Evolutionary conservation across 2,329 filamentous ascomycete genomes (phyloP).

Genomic region (Lomentospora prolificans): DNA sequence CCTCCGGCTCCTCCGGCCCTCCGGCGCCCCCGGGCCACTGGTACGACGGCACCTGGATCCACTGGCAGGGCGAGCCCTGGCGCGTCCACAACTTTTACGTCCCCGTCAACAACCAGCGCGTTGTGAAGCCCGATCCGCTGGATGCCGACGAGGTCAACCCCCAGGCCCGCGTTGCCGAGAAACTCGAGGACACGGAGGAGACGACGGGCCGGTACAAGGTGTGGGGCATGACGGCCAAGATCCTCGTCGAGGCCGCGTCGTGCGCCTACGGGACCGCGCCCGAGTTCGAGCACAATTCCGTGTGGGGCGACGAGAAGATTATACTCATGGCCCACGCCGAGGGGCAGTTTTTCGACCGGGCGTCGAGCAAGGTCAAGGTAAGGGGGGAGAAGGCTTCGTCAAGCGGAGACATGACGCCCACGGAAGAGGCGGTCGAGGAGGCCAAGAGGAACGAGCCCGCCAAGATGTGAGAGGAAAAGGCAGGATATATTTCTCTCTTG

Average conservation of each 20-base stretch:
- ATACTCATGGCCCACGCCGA: constrained; percentile 36
- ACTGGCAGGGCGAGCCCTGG: constrained; percentile 74
- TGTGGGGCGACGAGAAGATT: constrained; percentile 42
- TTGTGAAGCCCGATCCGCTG: constrained; percentile 44
- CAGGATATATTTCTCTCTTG: too few relatives aligned
- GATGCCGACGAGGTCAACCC: too few relatives aligned
- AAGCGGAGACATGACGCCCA: constrained; percentile 1
- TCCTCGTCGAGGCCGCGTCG: constrained; percentile 78
- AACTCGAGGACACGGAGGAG: constrained; percentile 34
- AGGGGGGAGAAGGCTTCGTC: constrained; percentile 10
- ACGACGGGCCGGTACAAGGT: constrained; percentile 86
- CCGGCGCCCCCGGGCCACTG: constrained; percentile 50
- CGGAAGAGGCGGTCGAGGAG: constrained; percentile 9
- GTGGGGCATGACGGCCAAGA: constrained; percentile 90
- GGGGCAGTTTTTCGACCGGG: constrained; percentile 35
- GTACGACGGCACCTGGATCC: constrained; percentile 78
- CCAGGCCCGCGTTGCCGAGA: too few relatives aligned
- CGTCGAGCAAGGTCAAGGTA: constrained; percentile 17
- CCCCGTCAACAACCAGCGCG: constrained; percentile 60
- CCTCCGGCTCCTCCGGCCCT: constrained; percentile 20
- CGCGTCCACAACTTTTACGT: constrained; percentile 87
- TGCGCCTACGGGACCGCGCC: constrained; percentile 76
- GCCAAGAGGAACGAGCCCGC: constrained; percentile 10
- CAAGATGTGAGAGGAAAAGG: constrained; percentile 10
- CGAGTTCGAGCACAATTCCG: constrained; percentile 62